These are phyloP conservation scores for Arabidopsis suecica DNA, from an alignment of 345 rosid genomes.

Conservation along the genomic window DNA sequence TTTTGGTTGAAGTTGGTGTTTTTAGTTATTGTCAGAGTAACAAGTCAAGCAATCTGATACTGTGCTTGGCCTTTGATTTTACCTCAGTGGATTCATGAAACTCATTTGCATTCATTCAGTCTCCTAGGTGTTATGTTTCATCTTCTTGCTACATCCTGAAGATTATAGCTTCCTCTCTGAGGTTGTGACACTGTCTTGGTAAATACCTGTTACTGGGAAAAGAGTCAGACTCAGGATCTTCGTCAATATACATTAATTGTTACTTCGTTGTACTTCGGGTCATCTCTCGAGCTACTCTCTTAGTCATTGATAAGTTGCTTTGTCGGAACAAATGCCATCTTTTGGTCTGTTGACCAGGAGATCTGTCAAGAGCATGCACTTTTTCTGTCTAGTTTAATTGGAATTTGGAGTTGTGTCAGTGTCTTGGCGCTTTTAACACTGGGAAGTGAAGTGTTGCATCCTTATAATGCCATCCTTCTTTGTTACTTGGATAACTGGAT, in stretches of 20 bases:
- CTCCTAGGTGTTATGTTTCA: conserved; percentile 24
- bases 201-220: conserved; percentile 14
- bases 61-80: background rate
- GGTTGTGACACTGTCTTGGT: conserved; percentile 4
- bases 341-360: conserved; percentile 2
- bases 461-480: conserved; percentile 40
- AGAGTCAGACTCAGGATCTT: background rate
- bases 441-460: conserved; percentile 32
- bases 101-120: conserved; percentile 2
- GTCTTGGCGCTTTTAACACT: conserved; percentile 23
- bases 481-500: conserved; percentile 44
- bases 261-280: background rate
- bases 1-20: conserved; percentile 25
- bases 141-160: conserved; percentile 20
- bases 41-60: conserved; percentile 16
- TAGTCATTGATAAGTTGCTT: conserved; percentile 12
- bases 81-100: background rate
- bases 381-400: conserved; percentile 5
- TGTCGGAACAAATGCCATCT: conserved; percentile 3
- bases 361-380: conserved; percentile 13
- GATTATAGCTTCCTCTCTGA: conserved; percentile 26
- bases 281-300: conserved; percentile 12
- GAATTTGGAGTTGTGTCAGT: conserved; percentile 20
- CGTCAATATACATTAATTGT: conserved; percentile 8
- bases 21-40: conserved; percentile 15